These are phyloP conservation scores for Russula foetens DNA, from an alignment of 768 basidiomycete genomes.

Conservation along the genomic window DNA sequence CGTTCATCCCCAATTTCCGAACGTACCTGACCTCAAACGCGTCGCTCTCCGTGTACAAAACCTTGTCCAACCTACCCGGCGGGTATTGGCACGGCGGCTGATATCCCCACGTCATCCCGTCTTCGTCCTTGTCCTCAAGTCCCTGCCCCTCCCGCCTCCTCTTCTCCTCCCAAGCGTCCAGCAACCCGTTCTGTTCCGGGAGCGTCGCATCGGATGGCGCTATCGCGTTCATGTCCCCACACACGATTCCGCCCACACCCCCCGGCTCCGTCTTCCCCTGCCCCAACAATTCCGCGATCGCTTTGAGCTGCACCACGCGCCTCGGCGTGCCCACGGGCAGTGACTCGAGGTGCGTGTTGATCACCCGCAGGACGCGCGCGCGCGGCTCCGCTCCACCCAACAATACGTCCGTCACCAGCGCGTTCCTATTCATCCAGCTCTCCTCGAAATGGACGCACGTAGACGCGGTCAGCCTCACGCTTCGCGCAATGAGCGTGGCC, in stretches of 20 bases:
- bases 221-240: slow-evolving; percentile 71
- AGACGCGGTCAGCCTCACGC: slow-evolving; percentile 40
- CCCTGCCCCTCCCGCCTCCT: slow-evolving; percentile 19
- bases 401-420: slow-evolving; percentile 47
- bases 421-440: slow-evolving; percentile 46
- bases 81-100: slow-evolving; percentile 45
- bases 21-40: slow-evolving; percentile 48
- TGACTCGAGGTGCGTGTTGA: slow-evolving; percentile 73
- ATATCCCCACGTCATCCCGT: slow-evolving; percentile 64
- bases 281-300: slow-evolving; percentile 44
- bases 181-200: slow-evolving; percentile 38
- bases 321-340: slow-evolving; percentile 33
- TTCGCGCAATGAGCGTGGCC: slow-evolving; percentile 58
- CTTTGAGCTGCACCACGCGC: slow-evolving; percentile 42
- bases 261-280: slow-evolving; percentile 33
- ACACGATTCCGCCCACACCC: slow-evolving; percentile 57
- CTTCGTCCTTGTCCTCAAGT: slow-evolving; percentile 21
- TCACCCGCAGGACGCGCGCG: slow-evolving; percentile 44
- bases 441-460: slow-evolving; percentile 45
- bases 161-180: slow-evolving; percentile 46
- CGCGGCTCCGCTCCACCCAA: slow-evolving; percentile 26
- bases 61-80: slow-evolving; percentile 53
- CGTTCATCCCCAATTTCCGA: slow-evolving; percentile 45
- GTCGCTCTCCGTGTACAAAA: slow-evolving; percentile 46
- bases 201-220: slow-evolving; percentile 36